Percentiles rank a stretch among this genome's conserved stretches.
Evolutionary conservation across 805 yeast species (phyloP).

Genomic region (Starmera caribaea): DNA sequence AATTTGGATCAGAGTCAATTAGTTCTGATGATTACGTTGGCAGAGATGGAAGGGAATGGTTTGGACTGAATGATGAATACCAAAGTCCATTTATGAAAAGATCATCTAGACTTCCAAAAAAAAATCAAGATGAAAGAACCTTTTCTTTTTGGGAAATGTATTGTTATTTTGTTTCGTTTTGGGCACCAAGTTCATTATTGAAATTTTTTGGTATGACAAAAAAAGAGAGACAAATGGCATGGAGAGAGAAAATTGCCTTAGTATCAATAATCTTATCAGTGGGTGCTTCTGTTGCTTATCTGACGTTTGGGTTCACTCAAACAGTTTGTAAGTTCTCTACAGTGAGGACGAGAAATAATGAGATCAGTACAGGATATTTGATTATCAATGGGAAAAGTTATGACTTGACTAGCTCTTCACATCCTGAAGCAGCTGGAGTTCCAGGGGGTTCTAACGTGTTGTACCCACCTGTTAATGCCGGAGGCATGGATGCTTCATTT

Average conservation of each 20-base stretch:
- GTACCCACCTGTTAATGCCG: constrained; percentile 82
- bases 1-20: constrained; percentile 2
- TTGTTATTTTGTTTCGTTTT: constrained; percentile 74
- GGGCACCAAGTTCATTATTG: constrained; percentile 80
- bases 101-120: constrained; percentile 1
- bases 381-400: constrained; percentile 79
- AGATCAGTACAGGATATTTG: constrained; percentile 50
- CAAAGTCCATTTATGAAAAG: constrained; percentile 16
- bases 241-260: constrained; percentile 93
- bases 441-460: constrained; percentile 59
- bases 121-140: constrained; percentile 6
- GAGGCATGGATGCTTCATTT: constrained; percentile 78
- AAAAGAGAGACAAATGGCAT: constrained; percentile 81
- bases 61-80: constrained; percentile 54
- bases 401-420: constrained; percentile 58
- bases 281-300: constrained; percentile 73
- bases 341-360: constrained; percentile 46
- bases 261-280: constrained; percentile 62
- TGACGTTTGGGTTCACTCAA: constrained; percentile 84
- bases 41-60: constrained; percentile 37
- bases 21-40: too few relatives aligned
- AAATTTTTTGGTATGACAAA: constrained; percentile 67
- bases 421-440: constrained; percentile 79
- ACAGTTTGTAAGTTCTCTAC: constrained; percentile 55
- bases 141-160: constrained; percentile 67